These are phyloP conservation scores for Fragilariopsis cylindrus DNA, from an alignment of 108 stramenopile genomes.

Conservation along the genomic window DNA sequence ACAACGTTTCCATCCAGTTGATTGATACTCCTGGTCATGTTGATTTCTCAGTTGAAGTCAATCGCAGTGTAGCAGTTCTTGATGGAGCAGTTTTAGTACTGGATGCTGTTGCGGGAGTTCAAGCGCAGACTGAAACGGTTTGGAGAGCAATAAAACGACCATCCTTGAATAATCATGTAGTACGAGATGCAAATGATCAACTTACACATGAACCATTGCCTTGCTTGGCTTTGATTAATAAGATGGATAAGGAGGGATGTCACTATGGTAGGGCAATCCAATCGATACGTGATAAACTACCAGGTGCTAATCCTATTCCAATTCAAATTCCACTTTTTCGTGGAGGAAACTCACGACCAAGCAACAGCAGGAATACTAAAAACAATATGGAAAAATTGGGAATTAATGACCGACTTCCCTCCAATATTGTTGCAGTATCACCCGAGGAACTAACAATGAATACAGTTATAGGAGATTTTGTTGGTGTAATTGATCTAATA, in stretches of 20 bases:
- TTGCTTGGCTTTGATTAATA: slow-evolving; percentile 92
- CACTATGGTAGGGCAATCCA: slow-evolving; percentile 81
- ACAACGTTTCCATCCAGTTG: slow-evolving; percentile 43
- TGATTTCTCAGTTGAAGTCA: slow-evolving; percentile 98
- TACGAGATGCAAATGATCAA: slow-evolving; percentile 6
- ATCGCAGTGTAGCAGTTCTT: slow-evolving; percentile 93
- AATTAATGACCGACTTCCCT: slow-evolving; percentile 17
- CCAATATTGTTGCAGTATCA: slow-evolving; percentile 24
- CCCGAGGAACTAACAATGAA: slow-evolving; percentile 21
- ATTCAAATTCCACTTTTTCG: slow-evolving; percentile 78
- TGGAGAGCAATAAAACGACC: slow-evolving; percentile 89
- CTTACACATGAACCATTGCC: slow-evolving; percentile 81
- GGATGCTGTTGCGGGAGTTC: slow-evolving; percentile 98
- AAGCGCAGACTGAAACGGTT: slow-evolving; percentile 98
- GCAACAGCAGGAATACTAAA: background rate
- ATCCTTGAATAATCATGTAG: slow-evolving; percentile 51
- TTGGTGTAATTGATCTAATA: slow-evolving; percentile 92
- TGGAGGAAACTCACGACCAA: slow-evolving; percentile 1
- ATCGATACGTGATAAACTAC: slow-evolving; percentile 76
- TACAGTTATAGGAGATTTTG: slow-evolving; percentile 65
- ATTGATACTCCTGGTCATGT: slow-evolving; percentile 99
- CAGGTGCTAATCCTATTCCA: slow-evolving; percentile 69
- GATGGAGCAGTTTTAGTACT: slow-evolving; percentile 97
- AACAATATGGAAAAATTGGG: slow-evolving; percentile 3
- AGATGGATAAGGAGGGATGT: slow-evolving; percentile 98